Evolutionary conservation across 2,329 filamentous ascomycete species (phyloP).

Genomic region (Emericellopsis cladophorae): DNA sequence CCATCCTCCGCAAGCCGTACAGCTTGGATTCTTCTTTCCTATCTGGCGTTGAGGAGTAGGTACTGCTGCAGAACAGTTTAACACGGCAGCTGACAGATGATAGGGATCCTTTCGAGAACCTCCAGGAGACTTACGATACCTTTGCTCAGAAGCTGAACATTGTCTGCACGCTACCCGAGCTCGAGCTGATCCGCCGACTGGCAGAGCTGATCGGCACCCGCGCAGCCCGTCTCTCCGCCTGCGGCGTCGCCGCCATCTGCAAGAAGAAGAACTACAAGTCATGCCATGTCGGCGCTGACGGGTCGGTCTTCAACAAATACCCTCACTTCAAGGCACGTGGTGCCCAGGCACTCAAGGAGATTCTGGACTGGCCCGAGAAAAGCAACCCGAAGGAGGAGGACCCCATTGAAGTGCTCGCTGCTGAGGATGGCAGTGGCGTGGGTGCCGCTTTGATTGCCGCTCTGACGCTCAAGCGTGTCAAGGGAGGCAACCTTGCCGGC

Average conservation of each 20-base stretch:
- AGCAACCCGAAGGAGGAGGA: conserved; percentile 60
- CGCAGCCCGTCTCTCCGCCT: conserved; percentile 82
- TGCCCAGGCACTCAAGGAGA: conserved; percentile 81
- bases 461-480: conserved; percentile 51
- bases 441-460: conserved; percentile 88
- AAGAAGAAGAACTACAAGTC: conserved; percentile 84
- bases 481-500: conserved; percentile 49
- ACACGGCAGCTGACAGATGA: not conserved
- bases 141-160: conserved; percentile 69
- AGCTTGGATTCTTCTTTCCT: conserved; percentile 88
- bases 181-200: conserved; percentile 78
- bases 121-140: conserved; percentile 75
- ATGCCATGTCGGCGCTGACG: conserved; percentile 93
- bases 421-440: conserved; percentile 95
- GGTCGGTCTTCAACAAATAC: conserved; percentile 98
- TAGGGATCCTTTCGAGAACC: conserved; percentile 88
- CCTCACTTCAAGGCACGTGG: conserved; percentile 93
- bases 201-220: conserved; percentile 92
- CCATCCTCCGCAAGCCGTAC: conserved; percentile 73
- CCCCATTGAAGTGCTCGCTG: conserved; percentile 74
- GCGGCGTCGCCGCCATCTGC: conserved; percentile 90
- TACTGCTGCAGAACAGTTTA: conserved; percentile 5
- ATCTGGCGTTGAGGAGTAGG: conserved; percentile 77
- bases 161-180: conserved; percentile 58
- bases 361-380: conserved; percentile 81